Percentiles rank a stretch among this genome's conserved stretches.
These are phyloP conservation scores for Wickerhamomyces kurtzmanii DNA, from an alignment of 805 yeast genomes.

Conservation along the genomic window DNA sequence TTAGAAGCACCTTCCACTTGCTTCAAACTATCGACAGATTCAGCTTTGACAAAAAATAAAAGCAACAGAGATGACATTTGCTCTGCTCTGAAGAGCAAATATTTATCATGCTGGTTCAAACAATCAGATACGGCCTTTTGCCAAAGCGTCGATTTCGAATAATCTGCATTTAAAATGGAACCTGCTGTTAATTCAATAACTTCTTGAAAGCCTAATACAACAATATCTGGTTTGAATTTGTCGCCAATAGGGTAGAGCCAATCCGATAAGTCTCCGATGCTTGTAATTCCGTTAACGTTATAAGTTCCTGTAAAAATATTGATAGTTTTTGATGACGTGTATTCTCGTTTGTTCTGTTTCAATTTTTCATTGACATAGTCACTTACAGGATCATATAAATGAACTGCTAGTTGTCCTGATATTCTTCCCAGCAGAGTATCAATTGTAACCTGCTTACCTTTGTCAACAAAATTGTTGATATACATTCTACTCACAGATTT, in stretches of 20 bases:
- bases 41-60: constrained; percentile 50
- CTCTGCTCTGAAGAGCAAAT: constrained; percentile 63
- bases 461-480: constrained; percentile 92
- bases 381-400: constrained; percentile 77
- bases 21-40: constrained; percentile 42
- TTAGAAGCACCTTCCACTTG: constrained; percentile 92
- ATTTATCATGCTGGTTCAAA: constrained; percentile 47
- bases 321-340: constrained; percentile 50
- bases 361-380: constrained; percentile 73
- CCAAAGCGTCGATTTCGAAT: constrained; percentile 74
- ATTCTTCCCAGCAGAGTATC: constrained; percentile 79
- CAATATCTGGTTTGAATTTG: constrained; percentile 58
- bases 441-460: constrained; percentile 80
- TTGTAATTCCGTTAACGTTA: constrained; percentile 70
- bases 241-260: constrained; percentile 82
- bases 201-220: constrained; percentile 90
- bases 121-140: constrained; percentile 54
- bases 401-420: constrained; percentile 60
- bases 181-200: constrained; percentile 90
- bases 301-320: constrained; percentile 74
- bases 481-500: constrained; percentile 93
- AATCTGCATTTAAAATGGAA: constrained; percentile 78
- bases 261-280: constrained; percentile 43
- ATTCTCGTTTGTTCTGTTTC: constrained; percentile 27
- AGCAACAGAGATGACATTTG: constrained; percentile 63